A percentile compares a stretch with the other conserved stretches of the same genome.
These are phyloP conservation scores for Heliamphora pulchella DNA, from an alignment of 179 eudicot genomes.

Conservation along the genomic window DNA sequence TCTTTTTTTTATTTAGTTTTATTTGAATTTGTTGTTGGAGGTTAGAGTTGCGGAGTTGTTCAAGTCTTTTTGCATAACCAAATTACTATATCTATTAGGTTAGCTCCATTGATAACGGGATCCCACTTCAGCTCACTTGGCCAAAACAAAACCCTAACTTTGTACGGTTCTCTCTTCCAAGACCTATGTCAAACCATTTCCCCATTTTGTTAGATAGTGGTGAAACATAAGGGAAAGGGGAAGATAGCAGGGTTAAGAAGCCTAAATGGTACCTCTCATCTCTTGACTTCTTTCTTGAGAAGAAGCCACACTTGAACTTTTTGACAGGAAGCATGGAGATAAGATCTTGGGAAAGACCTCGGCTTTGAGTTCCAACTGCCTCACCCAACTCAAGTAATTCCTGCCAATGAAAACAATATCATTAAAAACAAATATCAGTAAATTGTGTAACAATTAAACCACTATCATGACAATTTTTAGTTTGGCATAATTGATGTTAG, in stretches of 20 bases:
- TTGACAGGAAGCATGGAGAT: conserved; percentile 72
- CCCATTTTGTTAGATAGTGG: too few relatives aligned
- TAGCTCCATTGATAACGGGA: background rate
- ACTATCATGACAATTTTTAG: background rate
- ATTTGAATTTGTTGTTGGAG: background rate
- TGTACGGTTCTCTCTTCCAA: too few relatives aligned
- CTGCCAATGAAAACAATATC: conserved; percentile 27
- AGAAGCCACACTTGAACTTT: conserved; percentile 65
- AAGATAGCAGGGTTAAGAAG: background rate
- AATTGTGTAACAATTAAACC: background rate
- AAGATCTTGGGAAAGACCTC: conserved; percentile 72
- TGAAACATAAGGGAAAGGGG: background rate
- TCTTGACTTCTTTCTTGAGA: conserved; percentile 55
- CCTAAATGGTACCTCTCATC: conserved; percentile 51
- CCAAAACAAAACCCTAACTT: background rate
- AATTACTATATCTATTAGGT: background rate
- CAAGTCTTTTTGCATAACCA: background rate
- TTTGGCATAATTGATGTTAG: background rate
- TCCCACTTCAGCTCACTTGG: background rate
- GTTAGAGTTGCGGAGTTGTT: background rate
- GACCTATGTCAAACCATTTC: too few relatives aligned
- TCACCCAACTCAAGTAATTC: conserved; percentile 85
- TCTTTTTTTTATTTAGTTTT: background rate
- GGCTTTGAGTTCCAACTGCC: conserved; percentile 80
- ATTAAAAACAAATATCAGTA: background rate